Conservation (phyloP, 306 rosid species). For the Dalbergia cultrata region DNA sequence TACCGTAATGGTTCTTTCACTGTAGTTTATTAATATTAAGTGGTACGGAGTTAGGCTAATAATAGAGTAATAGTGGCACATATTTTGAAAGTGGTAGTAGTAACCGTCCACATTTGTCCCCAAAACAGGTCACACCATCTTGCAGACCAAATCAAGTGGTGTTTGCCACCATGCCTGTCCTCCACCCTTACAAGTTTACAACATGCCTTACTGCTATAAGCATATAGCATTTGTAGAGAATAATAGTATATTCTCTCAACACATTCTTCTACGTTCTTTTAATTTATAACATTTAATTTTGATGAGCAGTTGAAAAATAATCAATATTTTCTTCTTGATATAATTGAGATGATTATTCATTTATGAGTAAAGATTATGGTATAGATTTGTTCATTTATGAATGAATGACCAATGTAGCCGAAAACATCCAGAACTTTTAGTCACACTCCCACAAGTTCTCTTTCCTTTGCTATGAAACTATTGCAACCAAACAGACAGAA, state of each 20-base stretch:
- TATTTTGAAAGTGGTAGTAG: no score
- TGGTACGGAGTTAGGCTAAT: background rate
- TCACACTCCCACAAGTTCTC: background rate
- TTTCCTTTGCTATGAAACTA: background rate
- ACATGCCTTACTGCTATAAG: background rate
- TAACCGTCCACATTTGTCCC: background rate
- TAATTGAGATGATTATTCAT: no score
- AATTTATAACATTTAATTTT: no score
- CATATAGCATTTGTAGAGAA: no score
- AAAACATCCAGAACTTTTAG: background rate
- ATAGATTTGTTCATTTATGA: no score
- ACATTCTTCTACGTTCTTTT: no score
- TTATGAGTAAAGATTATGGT: no score
- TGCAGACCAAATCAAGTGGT: conserved; percentile 43
- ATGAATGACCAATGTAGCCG: background rate
- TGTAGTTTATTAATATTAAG: background rate
- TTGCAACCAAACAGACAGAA: background rate
- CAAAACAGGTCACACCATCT: background rate
- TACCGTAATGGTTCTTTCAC: background rate
- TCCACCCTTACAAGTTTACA: background rate
- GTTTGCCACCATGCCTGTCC: background rate
- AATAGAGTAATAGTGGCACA: background rate
- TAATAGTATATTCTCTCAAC: no score
- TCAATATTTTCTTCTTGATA: no score
- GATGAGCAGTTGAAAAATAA: no score